phyloP scores from a whole-genome alignment of 225 moss, liverwort and hornwort species.

The Pseudisothecium myosuroides region DNA sequence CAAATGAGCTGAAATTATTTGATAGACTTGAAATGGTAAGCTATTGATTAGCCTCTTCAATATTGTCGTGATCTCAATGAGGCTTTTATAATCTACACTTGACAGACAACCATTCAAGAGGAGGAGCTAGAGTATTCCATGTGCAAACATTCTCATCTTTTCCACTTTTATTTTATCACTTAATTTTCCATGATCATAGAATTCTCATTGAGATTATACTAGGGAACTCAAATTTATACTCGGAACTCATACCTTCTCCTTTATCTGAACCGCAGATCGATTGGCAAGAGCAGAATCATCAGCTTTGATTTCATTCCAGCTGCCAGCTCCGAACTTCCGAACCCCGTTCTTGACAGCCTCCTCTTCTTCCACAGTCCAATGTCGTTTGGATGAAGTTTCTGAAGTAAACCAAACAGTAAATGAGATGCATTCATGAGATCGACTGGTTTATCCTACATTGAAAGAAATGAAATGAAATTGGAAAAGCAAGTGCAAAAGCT shows the following conservation, averaged over 20 bases:
- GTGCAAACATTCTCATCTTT: background rate
- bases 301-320: constrained; percentile 50
- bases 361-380: constrained; percentile 42
- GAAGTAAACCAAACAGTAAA: background rate
- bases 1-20: background rate
- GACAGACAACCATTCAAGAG: background rate
- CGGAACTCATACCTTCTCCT: constrained; percentile 24
- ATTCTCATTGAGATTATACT: too few relatives aligned
- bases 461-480: background rate
- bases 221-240: background rate
- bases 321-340: constrained; percentile 27
- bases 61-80: too few relatives aligned
- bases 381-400: background rate
- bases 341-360: constrained; percentile 23
- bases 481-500: background rate
- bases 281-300: constrained; percentile 8
- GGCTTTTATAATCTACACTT: background rate
- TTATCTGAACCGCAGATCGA: constrained; percentile 22
- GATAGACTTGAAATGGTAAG: background rate
- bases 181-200: background rate
- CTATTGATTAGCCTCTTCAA: background rate
- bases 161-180: background rate
- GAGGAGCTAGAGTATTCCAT: background rate
- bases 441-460: background rate
- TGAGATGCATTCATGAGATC: background rate